Evolutionary conservation across 208 protist genomes (phyloP).

Genomic region (Trypanosomatidae sp.): DNA sequence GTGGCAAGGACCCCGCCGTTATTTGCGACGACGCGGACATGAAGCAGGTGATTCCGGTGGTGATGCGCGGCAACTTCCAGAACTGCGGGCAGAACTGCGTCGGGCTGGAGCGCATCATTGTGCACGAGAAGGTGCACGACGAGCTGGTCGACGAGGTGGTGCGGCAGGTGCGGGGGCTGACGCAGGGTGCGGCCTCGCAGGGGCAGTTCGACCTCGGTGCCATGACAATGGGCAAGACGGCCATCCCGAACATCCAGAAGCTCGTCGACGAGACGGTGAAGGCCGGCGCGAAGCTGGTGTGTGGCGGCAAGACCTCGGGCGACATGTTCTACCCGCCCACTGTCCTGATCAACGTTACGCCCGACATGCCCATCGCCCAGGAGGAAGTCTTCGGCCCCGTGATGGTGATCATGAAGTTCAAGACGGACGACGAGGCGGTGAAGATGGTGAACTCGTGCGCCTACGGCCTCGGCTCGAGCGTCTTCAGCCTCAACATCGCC

Average conservation of each 20-base stretch:
- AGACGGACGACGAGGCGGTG: conserved; percentile 84
- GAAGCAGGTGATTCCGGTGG: conserved; percentile 83
- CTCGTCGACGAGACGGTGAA: conserved; percentile 89
- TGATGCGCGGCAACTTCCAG: conserved; percentile 91
- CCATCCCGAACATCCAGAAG: conserved; percentile 90
- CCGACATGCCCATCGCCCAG: conserved; percentile 87
- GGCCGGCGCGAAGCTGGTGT: conserved; percentile 87
- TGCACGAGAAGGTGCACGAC: conserved; percentile 90
- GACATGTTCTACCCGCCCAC: conserved; percentile 91
- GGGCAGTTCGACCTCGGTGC: conserved; percentile 87
- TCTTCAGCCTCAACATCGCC: conserved; percentile 79
- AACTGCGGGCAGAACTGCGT: conserved; percentile 96
- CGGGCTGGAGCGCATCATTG: conserved; percentile 82
- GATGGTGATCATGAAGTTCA: conserved; percentile 89
- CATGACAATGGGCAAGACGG: conserved; percentile 92
- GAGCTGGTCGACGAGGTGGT: conserved; percentile 65
- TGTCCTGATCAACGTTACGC: conserved; percentile 86
- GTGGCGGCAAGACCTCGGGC: conserved; percentile 70
- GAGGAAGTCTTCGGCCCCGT: conserved; percentile 97
- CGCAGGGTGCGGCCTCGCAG: conserved; percentile 78
- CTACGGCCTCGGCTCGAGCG: conserved; percentile 90
- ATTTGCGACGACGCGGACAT: conserved; percentile 92
- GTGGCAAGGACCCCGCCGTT: conserved; percentile 95
- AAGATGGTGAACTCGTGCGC: conserved; percentile 85
- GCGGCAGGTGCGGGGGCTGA: conserved; percentile 51